phyloP scores from a whole-genome alignment of 352 stramenopile genomes.

The Discostella stelligera region DNA sequence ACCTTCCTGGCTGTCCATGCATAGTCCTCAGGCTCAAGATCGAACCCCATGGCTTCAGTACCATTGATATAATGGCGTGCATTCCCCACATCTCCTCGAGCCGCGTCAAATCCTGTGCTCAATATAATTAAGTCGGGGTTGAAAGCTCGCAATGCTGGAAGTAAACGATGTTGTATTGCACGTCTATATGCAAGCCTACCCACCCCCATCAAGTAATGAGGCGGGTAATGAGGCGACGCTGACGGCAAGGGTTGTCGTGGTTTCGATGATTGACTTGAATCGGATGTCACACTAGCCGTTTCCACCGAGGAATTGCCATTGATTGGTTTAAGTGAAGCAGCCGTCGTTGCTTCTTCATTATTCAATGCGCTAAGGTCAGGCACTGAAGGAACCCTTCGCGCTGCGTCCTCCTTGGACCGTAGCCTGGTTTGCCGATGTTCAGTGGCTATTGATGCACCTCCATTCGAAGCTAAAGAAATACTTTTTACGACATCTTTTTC shows the following conservation, averaged over 20 bases:
- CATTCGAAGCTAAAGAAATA: conserved; percentile 35
- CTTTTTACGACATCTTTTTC: conserved; percentile 58
- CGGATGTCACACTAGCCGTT: conserved; percentile 23
- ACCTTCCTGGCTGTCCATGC: conserved; percentile 76
- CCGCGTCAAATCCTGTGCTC: conserved; percentile 92
- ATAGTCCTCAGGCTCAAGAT: conserved; percentile 82
- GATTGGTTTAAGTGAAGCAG: conserved; percentile 14
- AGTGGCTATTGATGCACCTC: conserved; percentile 1
- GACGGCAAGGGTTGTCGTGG: conserved; percentile 12
- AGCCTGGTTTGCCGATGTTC: conserved; percentile 47
- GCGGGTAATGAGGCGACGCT: conserved; percentile 38
- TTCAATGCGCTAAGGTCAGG: conserved; percentile 23
- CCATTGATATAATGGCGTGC: conserved; percentile 65
- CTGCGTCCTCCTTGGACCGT: conserved; percentile 35
- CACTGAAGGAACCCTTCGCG: conserved; percentile 21
- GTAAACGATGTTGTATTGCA: conserved; percentile 79
- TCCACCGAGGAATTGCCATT: conserved; percentile 20
- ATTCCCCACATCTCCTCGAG: conserved; percentile 79
- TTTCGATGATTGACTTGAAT: conserved; percentile 39
- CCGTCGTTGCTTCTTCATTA: conserved; percentile 14
- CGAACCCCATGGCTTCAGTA: conserved; percentile 72
- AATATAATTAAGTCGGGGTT: conserved; percentile 92
- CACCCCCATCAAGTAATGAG: conserved; percentile 52
- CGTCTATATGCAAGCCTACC: conserved; percentile 76
- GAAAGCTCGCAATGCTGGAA: conserved; percentile 86